Evolutionary conservation across 306 rosid species (phyloP).

Genomic region (Rosa rugosa): DNA sequence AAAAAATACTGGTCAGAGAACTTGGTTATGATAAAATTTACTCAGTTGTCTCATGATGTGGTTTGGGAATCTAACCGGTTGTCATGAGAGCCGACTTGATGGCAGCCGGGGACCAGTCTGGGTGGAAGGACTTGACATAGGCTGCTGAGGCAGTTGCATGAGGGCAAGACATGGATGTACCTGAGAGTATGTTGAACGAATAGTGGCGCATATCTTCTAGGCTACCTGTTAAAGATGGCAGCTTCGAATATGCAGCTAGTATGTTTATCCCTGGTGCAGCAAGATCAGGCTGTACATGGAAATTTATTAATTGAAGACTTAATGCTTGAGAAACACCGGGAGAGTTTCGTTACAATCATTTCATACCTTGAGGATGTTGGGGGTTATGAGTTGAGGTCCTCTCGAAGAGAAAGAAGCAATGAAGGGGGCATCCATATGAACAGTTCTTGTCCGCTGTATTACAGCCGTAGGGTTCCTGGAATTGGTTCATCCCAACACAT

Average conservation of each 20-base stretch:
- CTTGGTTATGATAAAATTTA: neutral
- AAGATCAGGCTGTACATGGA: constrained; percentile 65
- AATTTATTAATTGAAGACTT: constrained; percentile 3
- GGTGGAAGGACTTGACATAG: constrained; percentile 79
- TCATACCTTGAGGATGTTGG: constrained; percentile 65
- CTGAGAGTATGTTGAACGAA: constrained; percentile 60
- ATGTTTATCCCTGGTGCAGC: constrained; percentile 85
- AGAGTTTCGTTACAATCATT: neutral
- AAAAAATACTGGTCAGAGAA: neutral
- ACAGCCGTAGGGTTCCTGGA: constrained; percentile 62
- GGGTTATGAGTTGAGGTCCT: constrained; percentile 61
- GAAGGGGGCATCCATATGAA: constrained; percentile 45
- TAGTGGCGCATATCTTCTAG: constrained; percentile 38
- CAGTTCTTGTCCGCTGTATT: constrained; percentile 43
- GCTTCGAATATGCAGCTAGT: constrained; percentile 61
- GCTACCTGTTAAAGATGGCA: constrained; percentile 40
- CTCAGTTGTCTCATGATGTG: neutral
- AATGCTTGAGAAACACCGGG: neutral
- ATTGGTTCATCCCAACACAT: neutral
- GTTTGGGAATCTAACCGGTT: constrained; percentile 50
- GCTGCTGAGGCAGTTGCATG: constrained; percentile 80
- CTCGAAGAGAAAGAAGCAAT: constrained; percentile 75
- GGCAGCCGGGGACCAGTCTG: constrained; percentile 90
- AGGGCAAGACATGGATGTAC: constrained; percentile 93
- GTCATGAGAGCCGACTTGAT: constrained; percentile 94